phyloP scores from a whole-genome alignment of 2,329 filamentous ascomycete species.

The Capronia americana region DNA sequence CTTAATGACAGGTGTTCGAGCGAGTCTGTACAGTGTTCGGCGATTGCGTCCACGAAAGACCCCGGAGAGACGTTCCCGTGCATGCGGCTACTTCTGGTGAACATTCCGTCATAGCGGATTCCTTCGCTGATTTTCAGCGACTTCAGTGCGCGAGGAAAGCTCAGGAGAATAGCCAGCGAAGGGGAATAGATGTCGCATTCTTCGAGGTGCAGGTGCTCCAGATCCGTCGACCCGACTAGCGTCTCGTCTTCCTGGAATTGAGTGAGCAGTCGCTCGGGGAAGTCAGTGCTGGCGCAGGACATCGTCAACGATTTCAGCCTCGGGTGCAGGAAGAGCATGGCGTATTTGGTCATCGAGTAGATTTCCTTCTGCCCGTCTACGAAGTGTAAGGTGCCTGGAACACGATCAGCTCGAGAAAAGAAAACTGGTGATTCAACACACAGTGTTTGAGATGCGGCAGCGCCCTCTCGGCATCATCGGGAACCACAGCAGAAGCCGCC shows the following conservation, averaged over 20 bases:
- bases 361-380: constrained; percentile 38
- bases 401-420: not conserved
- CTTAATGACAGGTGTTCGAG: constrained; percentile 37
- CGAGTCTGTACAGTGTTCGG: constrained; percentile 31
- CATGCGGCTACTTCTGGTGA: constrained; percentile 35
- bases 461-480: constrained; percentile 26
- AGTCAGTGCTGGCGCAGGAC: constrained; percentile 41
- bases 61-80: constrained; percentile 39
- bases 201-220: constrained; percentile 39
- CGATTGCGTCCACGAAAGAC: constrained; percentile 34
- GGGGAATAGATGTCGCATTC: constrained; percentile 39
- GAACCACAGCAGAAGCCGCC: constrained; percentile 35
- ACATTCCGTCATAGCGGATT: constrained; percentile 38
- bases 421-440: not conserved
- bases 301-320: constrained; percentile 38
- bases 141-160: constrained; percentile 37
- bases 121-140: constrained; percentile 40
- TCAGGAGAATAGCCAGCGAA: constrained; percentile 35
- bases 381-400: constrained; percentile 38
- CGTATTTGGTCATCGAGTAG: constrained; percentile 39
- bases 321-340: constrained; percentile 40
- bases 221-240: constrained; percentile 34
- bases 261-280: constrained; percentile 27
- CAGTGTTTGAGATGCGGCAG: constrained; percentile 35
- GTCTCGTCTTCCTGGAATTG: constrained; percentile 30